phyloP scores from a whole-genome alignment of 2,329 filamentous ascomycete genomes.

The Westerdykella ornata region DNA sequence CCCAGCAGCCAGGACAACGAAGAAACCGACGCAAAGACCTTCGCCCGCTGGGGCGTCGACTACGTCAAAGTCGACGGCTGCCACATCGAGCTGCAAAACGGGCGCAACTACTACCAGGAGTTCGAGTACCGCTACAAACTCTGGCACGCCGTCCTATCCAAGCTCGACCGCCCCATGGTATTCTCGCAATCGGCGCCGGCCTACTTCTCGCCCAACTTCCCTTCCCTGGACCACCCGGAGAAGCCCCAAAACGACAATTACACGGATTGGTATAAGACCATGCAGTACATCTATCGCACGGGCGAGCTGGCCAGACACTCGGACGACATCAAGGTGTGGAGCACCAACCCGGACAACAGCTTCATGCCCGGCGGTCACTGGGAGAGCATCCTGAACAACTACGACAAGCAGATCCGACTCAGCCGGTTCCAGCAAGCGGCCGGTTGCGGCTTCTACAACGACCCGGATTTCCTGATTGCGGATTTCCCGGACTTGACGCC shows the following conservation, averaged over 20 bases:
- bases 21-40: constrained; percentile 39
- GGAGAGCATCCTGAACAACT: constrained; percentile 47
- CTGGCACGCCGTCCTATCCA: constrained; percentile 41
- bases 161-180: constrained; percentile 34
- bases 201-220: constrained; percentile 36
- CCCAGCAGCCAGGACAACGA: constrained; percentile 41
- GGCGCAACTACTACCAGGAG: constrained; percentile 16
- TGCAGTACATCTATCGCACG: constrained; percentile 40
- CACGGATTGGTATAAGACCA: constrained; percentile 43
- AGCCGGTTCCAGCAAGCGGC: constrained; percentile 32
- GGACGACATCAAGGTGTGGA: constrained; percentile 40
- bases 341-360: constrained; percentile 18
- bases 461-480: constrained; percentile 37
- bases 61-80: constrained; percentile 27
- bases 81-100: constrained; percentile 16
- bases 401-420: constrained; percentile 40
- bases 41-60: constrained; percentile 36
- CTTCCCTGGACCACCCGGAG: constrained; percentile 9
- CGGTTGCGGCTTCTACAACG: constrained; percentile 35
- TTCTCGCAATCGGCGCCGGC: constrained; percentile 45
- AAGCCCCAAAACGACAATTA: constrained; percentile 20
- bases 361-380: constrained; percentile 37
- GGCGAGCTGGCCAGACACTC: constrained; percentile 45
- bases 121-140: constrained; percentile 31
- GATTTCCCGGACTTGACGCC: constrained; percentile 32